Base-by-base conservation (phyloP, 306 rosid genomes). In the Rosa chinensis region DNA sequence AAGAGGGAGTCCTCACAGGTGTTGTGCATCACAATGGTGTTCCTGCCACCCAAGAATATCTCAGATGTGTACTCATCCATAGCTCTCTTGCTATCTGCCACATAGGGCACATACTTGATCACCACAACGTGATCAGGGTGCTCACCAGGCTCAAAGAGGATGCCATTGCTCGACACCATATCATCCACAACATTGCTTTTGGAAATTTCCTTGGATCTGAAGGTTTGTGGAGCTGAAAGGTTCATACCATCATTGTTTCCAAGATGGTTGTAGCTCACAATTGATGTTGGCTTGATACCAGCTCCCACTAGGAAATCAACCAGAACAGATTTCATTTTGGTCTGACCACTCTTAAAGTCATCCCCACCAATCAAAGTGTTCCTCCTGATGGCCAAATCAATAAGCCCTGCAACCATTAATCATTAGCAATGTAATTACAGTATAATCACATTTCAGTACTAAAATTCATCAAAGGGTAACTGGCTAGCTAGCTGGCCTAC, bases 161-260 rank as follows among this genome's bases (percentile, higher is more conserved):
- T 93, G 68, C 88, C 96, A 77, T 95, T 95, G 89, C 99, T 95
- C 66, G 94, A 89, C 49, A 95, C 99, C 98, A 95, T 95, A 81
- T 95, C 99, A 63, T 95, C 99, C 72, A 95, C 99, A 69, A 95
- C 99, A 16, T 95, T 95, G 84, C 99, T 95, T 87, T 93, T 95
- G 32, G 99, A 95, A 74, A 95, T 95, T 87, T 95, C 99, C 85
- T 95, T 95, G 52, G 99, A 95, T 47, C 99, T 86, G 91, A 95
- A 95, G 70, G 98, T 93, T 82, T 95, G 99, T 47, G 98, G 99
- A 8, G 98, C 99, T 2, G 99, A 95, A 72, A 95, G 97, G 70
- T 95, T 95, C 99, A 95, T 93, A 4, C 99, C 99, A 58, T 95
- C 99, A 76, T 95, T 95, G 94, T 95, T 95, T 76, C 99, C 99